A percentile compares a stretch with the other conserved stretches of the same genome.
Conservation (phyloP, 768 basidiomycete species). For the Termitomyces sp. region DNA sequence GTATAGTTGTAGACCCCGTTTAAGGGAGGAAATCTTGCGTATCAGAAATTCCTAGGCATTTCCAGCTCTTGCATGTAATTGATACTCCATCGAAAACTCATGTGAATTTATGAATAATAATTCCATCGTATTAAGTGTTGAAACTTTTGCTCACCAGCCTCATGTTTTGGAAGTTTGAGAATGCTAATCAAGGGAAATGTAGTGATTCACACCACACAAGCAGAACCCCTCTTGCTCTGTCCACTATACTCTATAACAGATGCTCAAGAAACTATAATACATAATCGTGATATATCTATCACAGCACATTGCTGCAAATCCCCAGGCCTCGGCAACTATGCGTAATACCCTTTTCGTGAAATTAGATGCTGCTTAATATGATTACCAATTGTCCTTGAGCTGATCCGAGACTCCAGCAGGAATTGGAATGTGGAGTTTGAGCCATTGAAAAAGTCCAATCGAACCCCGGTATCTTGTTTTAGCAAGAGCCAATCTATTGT, state of each 20-base stretch:
- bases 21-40: background rate
- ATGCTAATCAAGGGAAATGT: no score
- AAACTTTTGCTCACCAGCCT: no score
- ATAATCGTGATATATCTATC: no score
- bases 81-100: background rate
- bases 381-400: background rate
- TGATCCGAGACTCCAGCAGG: background rate
- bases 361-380: background rate
- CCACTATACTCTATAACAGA: background rate
- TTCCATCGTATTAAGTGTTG: no score
- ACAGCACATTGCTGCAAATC: background rate
- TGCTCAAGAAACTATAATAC: background rate
- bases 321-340: background rate
- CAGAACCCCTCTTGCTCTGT: background rate
- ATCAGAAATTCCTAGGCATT: background rate
- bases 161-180: no score
- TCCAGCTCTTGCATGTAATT: background rate
- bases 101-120: no score
- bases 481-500: background rate
- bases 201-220: no score
- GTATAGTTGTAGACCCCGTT: background rate
- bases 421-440: background rate
- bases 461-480: background rate
- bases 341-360: no score
- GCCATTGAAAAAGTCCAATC: background rate